Conservation (phyloP, 169 alveolate genomes). For the Eimeria falciformis region DNA sequence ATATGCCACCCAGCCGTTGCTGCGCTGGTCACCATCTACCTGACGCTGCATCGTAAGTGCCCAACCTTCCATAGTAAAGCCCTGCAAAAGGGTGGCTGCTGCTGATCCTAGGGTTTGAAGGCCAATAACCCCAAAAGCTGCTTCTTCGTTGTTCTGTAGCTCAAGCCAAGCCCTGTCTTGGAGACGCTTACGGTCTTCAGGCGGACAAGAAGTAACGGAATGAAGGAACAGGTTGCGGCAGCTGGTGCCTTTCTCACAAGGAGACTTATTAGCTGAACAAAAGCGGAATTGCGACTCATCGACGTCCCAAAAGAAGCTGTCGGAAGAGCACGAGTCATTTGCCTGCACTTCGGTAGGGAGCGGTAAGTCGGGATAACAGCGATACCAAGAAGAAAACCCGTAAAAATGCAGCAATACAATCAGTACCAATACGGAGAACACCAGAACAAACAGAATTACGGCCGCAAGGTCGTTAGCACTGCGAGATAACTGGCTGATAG, state of each 20-base stretch:
- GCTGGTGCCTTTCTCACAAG: slow-evolving; percentile 70
- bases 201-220: slow-evolving; percentile 57
- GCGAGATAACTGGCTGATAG: slow-evolving; percentile 22
- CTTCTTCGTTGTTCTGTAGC: slow-evolving; percentile 30
- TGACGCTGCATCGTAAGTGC: slow-evolving; percentile 67
- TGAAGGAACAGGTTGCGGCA: slow-evolving; percentile 68
- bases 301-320: slow-evolving; percentile 75
- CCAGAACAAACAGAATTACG: slow-evolving; percentile 39
- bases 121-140: slow-evolving; percentile 70
- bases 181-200: slow-evolving; percentile 54
- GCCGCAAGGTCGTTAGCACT: slow-evolving; percentile 69
- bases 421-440: slow-evolving; percentile 44
- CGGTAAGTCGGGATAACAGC: slow-evolving; percentile 55
- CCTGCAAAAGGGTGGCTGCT: slow-evolving; percentile 61
- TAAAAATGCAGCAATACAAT: slow-evolving; percentile 65
- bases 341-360: slow-evolving; percentile 61
- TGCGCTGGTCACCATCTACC: slow-evolving; percentile 63
- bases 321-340: slow-evolving; percentile 69
- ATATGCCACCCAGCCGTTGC: slow-evolving; percentile 50
- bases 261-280: slow-evolving; percentile 48
- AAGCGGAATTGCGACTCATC: slow-evolving; percentile 66
- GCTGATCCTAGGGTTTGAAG: slow-evolving; percentile 57
- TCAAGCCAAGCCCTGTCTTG: slow-evolving; percentile 63
- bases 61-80: slow-evolving; percentile 78
- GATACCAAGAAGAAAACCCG: slow-evolving; percentile 65